phyloP scores from a whole-genome alignment of 129 eudicot genomes.

The Artemisia tridentata region DNA sequence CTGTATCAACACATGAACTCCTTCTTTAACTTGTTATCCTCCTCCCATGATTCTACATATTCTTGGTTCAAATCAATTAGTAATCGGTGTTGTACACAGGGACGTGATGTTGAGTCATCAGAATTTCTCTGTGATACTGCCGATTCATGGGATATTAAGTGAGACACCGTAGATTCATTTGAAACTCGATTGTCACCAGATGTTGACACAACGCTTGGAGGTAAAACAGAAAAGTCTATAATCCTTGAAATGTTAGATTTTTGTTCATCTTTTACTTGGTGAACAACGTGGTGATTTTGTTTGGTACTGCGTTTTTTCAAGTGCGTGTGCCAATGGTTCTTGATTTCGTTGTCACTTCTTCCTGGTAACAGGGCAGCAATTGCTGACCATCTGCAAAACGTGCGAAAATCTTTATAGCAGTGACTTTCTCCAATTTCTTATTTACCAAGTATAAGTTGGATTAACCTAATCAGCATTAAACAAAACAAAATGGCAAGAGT shows the following conservation, averaged over 20 bases:
- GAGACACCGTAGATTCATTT: slow-evolving; percentile 19
- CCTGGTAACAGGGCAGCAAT: slow-evolving; percentile 43
- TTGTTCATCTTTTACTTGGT: slow-evolving; percentile 25
- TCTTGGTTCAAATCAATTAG: slow-evolving; percentile 36
- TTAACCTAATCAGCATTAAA: too few species aligned
- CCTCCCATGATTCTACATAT: slow-evolving; percentile 37
- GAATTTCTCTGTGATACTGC: slow-evolving; percentile 25
- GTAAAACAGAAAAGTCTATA: slow-evolving; percentile 28
- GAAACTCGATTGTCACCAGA: slow-evolving; percentile 30
- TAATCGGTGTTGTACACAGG: slow-evolving; percentile 17
- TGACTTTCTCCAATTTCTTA: not conserved
- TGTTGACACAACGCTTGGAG: slow-evolving; percentile 26
- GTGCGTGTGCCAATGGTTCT: slow-evolving; percentile 43
- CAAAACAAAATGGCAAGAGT: too few species aligned
- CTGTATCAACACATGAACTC: slow-evolving; percentile 31
- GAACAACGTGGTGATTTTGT: slow-evolving; percentile 13
- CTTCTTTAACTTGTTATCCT: slow-evolving; percentile 25
- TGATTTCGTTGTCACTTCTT: slow-evolving; percentile 43
- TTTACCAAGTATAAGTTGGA: not conserved
- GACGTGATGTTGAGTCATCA: slow-evolving; percentile 31
- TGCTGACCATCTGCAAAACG: slow-evolving; percentile 36
- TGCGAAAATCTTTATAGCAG: not conserved
- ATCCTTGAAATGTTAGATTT: slow-evolving; percentile 17
- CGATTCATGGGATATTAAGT: slow-evolving; percentile 18
- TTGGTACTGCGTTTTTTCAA: slow-evolving; percentile 31